Evolutionary conservation across 305 asterid species (phyloP).

Genomic region (Solanum aculeatissimum): DNA sequence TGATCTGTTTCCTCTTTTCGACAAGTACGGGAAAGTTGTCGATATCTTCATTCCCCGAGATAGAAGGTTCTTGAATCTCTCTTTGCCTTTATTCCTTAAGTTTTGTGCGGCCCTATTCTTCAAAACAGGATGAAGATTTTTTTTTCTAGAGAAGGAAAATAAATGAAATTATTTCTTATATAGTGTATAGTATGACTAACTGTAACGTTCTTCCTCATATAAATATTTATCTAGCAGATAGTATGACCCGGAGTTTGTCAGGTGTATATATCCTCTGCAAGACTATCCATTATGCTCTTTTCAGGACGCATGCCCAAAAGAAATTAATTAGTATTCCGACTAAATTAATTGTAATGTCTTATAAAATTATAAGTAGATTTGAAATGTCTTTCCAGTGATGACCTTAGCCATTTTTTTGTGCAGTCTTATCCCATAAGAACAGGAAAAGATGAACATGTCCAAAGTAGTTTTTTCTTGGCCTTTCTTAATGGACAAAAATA

Average conservation of each 20-base stretch:
- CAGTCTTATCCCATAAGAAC: not conserved
- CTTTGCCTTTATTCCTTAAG: not conserved
- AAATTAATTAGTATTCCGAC: not conserved
- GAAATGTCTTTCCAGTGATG: not conserved
- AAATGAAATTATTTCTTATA: not conserved
- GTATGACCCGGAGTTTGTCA: not conserved
- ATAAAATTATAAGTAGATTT: too few relatives aligned
- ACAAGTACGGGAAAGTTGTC: conserved; percentile 89
- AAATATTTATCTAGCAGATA: not conserved
- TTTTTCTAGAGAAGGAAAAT: not conserved
- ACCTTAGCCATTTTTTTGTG: not conserved
- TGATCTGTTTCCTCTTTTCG: conserved; percentile 89
- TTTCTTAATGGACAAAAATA: not conserved
- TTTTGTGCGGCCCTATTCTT: not conserved
- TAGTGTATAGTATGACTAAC: not conserved
- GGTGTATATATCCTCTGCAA: not conserved
- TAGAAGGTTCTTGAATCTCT: conserved; percentile 43
- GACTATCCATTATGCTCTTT: not conserved
- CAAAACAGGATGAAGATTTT: too few relatives aligned
- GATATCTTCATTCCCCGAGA: conserved; percentile 96
- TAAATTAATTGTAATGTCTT: not conserved
- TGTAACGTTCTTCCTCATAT: not conserved
- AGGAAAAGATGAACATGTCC: not conserved
- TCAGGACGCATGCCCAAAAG: not conserved
- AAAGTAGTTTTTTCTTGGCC: not conserved